Percentiles rank a stretch among this genome's conserved stretches.
phyloP scores from a whole-genome alignment of 2,329 filamentous ascomycete genomes.

The Macrophomina phaseolina region DNA sequence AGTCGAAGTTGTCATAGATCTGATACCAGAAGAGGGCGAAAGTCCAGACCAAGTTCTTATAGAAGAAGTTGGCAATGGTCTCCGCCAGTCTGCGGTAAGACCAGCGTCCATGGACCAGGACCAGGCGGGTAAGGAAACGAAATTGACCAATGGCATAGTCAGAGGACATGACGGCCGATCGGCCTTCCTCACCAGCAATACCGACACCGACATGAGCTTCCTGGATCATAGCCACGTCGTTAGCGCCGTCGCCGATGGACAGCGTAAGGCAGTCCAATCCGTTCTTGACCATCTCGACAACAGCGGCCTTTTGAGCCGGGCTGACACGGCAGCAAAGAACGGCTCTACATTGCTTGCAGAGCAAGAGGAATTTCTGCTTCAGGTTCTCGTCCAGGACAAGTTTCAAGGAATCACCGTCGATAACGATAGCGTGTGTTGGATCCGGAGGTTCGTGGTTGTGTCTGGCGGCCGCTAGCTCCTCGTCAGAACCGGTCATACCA shows the following conservation, averaged over 20 bases:
- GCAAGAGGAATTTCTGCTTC: slow-evolving; percentile 88
- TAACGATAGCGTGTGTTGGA: slow-evolving; percentile 88
- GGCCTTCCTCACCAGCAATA: slow-evolving; percentile 90
- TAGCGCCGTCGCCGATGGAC: slow-evolving; percentile 90
- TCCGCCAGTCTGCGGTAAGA: slow-evolving; percentile 94
- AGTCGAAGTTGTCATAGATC: slow-evolving; percentile 94
- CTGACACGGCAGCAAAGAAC: slow-evolving; percentile 98
- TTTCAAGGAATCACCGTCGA: slow-evolving; percentile 92
- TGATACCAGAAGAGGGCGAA: slow-evolving; percentile 98
- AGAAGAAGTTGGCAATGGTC: slow-evolving; percentile 98
- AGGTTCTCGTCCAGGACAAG: slow-evolving; percentile 81
- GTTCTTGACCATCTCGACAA: slow-evolving; percentile 93
- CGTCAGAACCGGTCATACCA: slow-evolving; percentile 80
- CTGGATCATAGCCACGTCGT: slow-evolving; percentile 98
- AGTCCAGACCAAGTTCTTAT: slow-evolving; percentile 99
- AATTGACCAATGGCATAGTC: slow-evolving; percentile 97
- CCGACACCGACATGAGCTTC: slow-evolving; percentile 96
- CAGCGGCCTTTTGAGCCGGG: slow-evolving; percentile 95
- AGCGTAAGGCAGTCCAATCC: slow-evolving; percentile 96
- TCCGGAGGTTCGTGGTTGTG: slow-evolving; percentile 84
- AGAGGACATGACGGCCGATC: slow-evolving; percentile 93
- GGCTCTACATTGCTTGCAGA: slow-evolving; percentile 96
- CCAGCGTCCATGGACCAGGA: slow-evolving; percentile 92
- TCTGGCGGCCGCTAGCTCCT: slow-evolving; percentile 79
- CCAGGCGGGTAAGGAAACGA: slow-evolving; percentile 80